Base-by-base conservation (phyloP, 2,329 filamentous ascomycete genomes). In the Paecilomyces sp. region DNA sequence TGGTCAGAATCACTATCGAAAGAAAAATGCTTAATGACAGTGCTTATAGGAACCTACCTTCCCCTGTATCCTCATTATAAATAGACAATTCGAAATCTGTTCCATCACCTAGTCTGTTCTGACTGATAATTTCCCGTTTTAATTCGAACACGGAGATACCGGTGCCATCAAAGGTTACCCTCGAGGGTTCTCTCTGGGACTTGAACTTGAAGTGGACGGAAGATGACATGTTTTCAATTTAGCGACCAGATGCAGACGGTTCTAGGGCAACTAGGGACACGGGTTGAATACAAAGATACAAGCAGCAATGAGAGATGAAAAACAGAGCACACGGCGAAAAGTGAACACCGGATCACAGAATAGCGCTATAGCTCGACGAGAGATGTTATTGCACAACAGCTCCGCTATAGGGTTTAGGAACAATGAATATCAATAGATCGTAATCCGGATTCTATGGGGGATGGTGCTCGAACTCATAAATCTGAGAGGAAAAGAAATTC, bases 191-290 rank as follows among this genome's bases (percentile, higher is more conserved):
- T 80, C 92, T 97, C 74, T 95, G 92, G 68, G 93, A 97, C 80
- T 97, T 97, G 88, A 99, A 99, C 80, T 96, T 96, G 90, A 97
- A 99, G 80, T 97, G 97, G 73, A 99, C 94, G 66, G 92, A 97
- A 60, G 94, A 96, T 74, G 91, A 86, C 92, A 97, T 97, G 71
- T 86, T 74, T 74, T 74, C 69, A 80, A 74, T 67, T 74, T 67
- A 64, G 66, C 58, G 67, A 62, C 62, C 66, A 68, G 68, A 47
- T 50, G 18, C 62, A 63, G 66, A 65, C 63, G 64, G 62, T 65
- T 61, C 64, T 63, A 64, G 57, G 65, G 64, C 67, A 68, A 66
- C 68, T 68, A 69, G 64, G 70, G 65, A 67, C 68, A 67, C 56
- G 60, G 61, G 64, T 67, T 63, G 60, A 67, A 63, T 58, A 59